Evolutionary conservation across 495 filamentous ascomycete genomes (phyloP), one percentile per base, ranked within the genome.

Genomic region (Talaromyces borbonicus): DNA sequence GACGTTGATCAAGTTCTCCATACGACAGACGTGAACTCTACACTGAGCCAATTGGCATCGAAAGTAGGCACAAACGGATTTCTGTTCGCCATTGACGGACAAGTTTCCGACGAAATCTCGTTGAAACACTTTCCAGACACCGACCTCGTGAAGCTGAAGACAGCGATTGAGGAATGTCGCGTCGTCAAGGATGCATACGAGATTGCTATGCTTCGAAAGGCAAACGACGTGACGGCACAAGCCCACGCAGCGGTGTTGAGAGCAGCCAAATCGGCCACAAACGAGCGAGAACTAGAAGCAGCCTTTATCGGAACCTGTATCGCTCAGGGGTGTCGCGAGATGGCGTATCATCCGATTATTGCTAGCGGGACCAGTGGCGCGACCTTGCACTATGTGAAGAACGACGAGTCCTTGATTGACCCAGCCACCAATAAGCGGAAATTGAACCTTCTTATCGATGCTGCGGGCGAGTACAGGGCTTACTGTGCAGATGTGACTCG

Each of bases 401-500:
- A 96, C 56, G 67, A 90, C 52, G 73, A 76, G 51, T 63, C 77
- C 1, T 61, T 92, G 39, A 38, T 50, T 12, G 65, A 73, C 22
- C 47, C 59, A 0, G 33, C 18, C 2, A 64, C 65, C 1, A 54
- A 67, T 26, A 59, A 62, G 7, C 81, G 76, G 16, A 87, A 87
- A 60, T 71, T 80, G 26, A 82, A 85, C 53, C 52, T 96, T 5
- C 71, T 95, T 23, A 67, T 96, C 11, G 90, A 96, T 63, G 90
- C 90, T 7, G 90, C 87, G 16, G 77, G 71, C 22, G 90, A 95
- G 64, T 87, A 79, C 61, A 57, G 73, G 15, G 83, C 81, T 52
- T 96, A 96, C 57, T 85, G 84, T 40, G 72, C 84, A 4, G 90
- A 96, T 63, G 85, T 96, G 48, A 95, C 90, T n/a, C 75, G 90